Conservation (phyloP, 2,329 filamentous ascomycete species). For the Paecilomyces sp. region DNA sequence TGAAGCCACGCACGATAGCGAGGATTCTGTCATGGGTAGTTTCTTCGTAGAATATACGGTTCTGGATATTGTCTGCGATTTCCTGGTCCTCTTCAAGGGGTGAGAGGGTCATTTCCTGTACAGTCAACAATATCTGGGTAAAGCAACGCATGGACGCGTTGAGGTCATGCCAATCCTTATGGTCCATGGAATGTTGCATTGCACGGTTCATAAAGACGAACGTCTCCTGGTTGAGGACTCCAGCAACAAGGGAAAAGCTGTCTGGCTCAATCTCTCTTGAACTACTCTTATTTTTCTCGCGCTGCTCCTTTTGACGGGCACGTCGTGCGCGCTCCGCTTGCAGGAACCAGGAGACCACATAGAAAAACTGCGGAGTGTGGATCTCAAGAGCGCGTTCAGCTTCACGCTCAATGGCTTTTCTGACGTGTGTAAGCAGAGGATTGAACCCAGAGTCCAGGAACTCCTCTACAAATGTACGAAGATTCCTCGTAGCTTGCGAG, state of each 20-base stretch:
- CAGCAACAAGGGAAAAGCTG: slow-evolving; percentile 79
- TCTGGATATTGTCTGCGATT: slow-evolving; percentile 94
- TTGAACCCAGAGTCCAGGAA: slow-evolving; percentile 96
- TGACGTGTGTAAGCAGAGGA: slow-evolving; percentile 74
- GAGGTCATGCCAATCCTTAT: slow-evolving; percentile 80
- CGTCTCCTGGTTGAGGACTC: slow-evolving; percentile 88
- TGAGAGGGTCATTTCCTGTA: slow-evolving; percentile 85
- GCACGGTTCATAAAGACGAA: slow-evolving; percentile 81
- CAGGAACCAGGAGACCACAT: slow-evolving; percentile 86
- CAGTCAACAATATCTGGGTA: slow-evolving; percentile 84
- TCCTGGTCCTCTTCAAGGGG: slow-evolving; percentile 88
- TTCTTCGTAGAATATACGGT: slow-evolving; percentile 97
- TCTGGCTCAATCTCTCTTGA: slow-evolving; percentile 56
- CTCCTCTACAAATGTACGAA: slow-evolving; percentile 79
- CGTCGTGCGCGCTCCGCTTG: slow-evolving; percentile 73
- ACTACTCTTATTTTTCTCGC: slow-evolving; percentile 40
- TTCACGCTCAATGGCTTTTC: slow-evolving; percentile 85
- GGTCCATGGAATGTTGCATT: slow-evolving; percentile 71
- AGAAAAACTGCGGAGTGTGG: slow-evolving; percentile 83
- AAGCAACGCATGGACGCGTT: slow-evolving; percentile 89
- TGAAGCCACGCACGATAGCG: slow-evolving; percentile 75
- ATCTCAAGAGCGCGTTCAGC: slow-evolving; percentile 70
- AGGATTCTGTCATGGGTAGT: slow-evolving; percentile 83
- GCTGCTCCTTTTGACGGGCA: slow-evolving; percentile 48
- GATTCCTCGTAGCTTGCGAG: slow-evolving; percentile 63